Base-by-base conservation (phyloP, 441 rosid genomes). In the Gossypium gossypioides region DNA sequence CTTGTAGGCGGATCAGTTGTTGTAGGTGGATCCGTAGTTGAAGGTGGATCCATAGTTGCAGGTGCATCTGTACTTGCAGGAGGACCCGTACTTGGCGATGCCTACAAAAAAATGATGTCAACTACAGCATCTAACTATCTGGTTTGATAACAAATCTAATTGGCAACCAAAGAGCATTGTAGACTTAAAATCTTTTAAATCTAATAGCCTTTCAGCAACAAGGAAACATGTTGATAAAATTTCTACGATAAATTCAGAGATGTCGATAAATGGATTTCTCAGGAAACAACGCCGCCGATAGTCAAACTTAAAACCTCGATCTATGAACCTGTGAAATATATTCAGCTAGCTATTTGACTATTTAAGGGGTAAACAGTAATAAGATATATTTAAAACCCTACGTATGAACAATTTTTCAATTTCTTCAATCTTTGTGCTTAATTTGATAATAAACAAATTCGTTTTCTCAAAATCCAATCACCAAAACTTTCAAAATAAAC, bases 61-160 rank as follows among this genome's bases (percentile, higher is more conserved):
- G 24, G 8, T 7, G 58, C 25, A 18, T 19, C 58, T 12, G 27
- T 8, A 21, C 12, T 55, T 21, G 60, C 6, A 21, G 61, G 15
- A 2, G 61, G 32, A 56, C 25, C 32, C 90, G 86, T 82, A 69
- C 68, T 69, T 25, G 54, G 9, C 3, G 57, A 56, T 56, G 51
- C 77, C 75, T 71, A 54, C 18, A 78, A 58, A 22, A 40, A 22
- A 44, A 61, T 32, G 25, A 61, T 52, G 52, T 25, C 46, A 69
- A 15, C 52, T 64, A 34, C 63, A 69, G n/a, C 24, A 54, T 19
- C 52, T 71, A 29, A 72, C 67, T 10, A 57, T 69, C 58, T 15
- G 72, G 60, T 29, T 27, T 16, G 25, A 24, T 8, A 56, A 56
- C 29, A 56, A 56, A 56, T 10, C 57, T 66, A 66, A 18, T 46